Evolutionary conservation across 2,329 filamentous ascomycete genomes (phyloP), one percentile per base, ranked within the genome.

Genomic region (Aspergillus sp.): DNA sequence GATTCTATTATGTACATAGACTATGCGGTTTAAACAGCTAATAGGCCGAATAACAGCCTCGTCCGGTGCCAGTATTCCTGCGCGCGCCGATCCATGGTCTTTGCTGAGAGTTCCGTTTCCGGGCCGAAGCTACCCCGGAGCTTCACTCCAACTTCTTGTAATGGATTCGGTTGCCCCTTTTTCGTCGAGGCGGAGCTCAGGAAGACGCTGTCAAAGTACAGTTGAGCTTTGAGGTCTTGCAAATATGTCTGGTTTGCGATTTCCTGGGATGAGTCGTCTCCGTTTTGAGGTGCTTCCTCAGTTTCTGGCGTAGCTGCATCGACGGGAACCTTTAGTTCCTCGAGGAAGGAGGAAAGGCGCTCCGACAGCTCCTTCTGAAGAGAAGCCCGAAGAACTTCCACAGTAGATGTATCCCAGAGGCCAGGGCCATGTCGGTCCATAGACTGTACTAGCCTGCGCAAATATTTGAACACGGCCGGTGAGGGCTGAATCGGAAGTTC

Each of bases 1-100:
- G 17, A 60, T 49, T 45, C 30, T 52, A 52, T 52, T 41, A 57
- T 49, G 28, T 53, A 41, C 48, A 50, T 54, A 31, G 31, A 64
- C 52, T 55, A 56, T 30, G 54, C 61, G 9, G 45, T 4, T n/a
- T 64, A 69, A 58, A 59, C 59, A 5, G 82, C 83, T 66, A 97
- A 78, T 60, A 96, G 79, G 2, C 91, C 92, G 78, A 97, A 97
- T 28, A 97, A 76, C 65, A 97, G 77, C 74, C 86, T 89, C 11
- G 91, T 95, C 70, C 90, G 87, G 80, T 90, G 91, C 87, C 91
- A 95, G 75, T 95, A 96, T 55, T 93, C 91, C 50, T 83, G 81
- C 6, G 91, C 86, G 17, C 83, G 80, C 75, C 89, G 90, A 67
- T 73, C 76, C 43, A 96, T 75, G 48, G 80, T 76, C 64, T 85